Evolutionary conservation across 179 eudicot genomes (phyloP), one percentile per base, ranked within the genome.

Genomic region (Nepenthes alata): DNA sequence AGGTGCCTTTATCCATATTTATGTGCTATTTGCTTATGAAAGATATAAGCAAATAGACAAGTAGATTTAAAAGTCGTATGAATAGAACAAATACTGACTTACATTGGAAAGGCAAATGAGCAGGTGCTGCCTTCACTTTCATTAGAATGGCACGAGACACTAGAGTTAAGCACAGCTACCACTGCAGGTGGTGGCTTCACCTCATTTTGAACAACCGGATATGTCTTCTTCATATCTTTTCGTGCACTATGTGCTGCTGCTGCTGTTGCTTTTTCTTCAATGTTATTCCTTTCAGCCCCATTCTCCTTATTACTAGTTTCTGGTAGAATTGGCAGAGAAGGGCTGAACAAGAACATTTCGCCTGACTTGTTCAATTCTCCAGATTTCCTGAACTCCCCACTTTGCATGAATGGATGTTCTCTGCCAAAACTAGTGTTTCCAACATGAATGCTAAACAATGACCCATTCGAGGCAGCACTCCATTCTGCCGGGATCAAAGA

Each of bases 381-480:
- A 47, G 65, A 37, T 44, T 35, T 71, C 11, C 53, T 41, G 1
- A 62, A 48, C 12, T 79, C 76, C 35, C 61, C 76, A 48, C 60
- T 66, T 38, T 58, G 3, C 51, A 44, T 44, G 11, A 57, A n/a
- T 4, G 55, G 64, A 11, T 72, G 72, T 7, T 87, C 86, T 70
- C 71, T 70, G 9, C 74, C 69, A 14, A 78, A 67, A 55, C 94
- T 86, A 11, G 54, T 38, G 58, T 72, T 78, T 53, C 80, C 86
- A 11, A 79, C 45, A 4, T 67, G 75, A 58, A 89, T 74, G 71
- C 96, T 89, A 63, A 89, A 87, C 52, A 89, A 63, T 1, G 95
- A 89, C 6, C 86, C 96, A 45, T 69, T 78, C 0, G 96, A 89
- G 10, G 74, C 70, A 47, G 49, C 63, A 57, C 90, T 84, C 94